A percentile compares a stretch with the other conserved stretches of the same genome.
Conservation (phyloP, 2,329 filamentous ascomycete species). For the Orbilia brochopaga region DNA sequence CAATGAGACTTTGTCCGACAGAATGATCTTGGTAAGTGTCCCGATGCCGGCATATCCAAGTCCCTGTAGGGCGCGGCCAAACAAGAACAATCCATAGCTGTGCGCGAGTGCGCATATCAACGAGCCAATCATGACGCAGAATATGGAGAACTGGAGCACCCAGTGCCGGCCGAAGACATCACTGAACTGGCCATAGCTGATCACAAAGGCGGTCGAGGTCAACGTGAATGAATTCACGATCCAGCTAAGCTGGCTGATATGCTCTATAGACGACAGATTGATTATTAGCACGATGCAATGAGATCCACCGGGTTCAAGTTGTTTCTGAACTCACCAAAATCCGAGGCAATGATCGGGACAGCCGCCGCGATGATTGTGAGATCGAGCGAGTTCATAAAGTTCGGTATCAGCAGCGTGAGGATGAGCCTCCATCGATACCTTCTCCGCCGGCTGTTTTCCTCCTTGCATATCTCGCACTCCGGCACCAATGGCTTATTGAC, state of each 20-base stretch:
- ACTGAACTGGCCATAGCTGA: slow-evolving; percentile 69
- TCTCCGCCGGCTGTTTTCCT: slow-evolving; percentile 57
- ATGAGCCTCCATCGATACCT: slow-evolving; percentile 67
- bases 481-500: slow-evolving; percentile 9
- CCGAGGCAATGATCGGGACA: slow-evolving; percentile 68
- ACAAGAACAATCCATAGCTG: slow-evolving; percentile 66
- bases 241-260: slow-evolving; percentile 59
- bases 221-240: slow-evolving; percentile 73
- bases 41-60: slow-evolving; percentile 68
- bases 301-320: not conserved
- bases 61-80: slow-evolving; percentile 70
- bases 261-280: slow-evolving; percentile 13
- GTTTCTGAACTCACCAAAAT: slow-evolving; percentile 64
- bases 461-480: slow-evolving; percentile 54
- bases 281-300: too few relatives aligned
- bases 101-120: slow-evolving; percentile 67
- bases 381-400: slow-evolving; percentile 68
- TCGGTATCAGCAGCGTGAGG: slow-evolving; percentile 66
- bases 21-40: slow-evolving; percentile 67
- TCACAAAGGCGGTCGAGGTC: slow-evolving; percentile 71
- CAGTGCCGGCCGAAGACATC: slow-evolving; percentile 70
- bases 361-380: slow-evolving; percentile 69
- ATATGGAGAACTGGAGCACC: slow-evolving; percentile 65
- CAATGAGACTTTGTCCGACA: slow-evolving; percentile 69
- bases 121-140: slow-evolving; percentile 67